Base-by-base conservation (phyloP, 495 filamentous ascomycete species). In the Tuber melanosporum region DNA sequence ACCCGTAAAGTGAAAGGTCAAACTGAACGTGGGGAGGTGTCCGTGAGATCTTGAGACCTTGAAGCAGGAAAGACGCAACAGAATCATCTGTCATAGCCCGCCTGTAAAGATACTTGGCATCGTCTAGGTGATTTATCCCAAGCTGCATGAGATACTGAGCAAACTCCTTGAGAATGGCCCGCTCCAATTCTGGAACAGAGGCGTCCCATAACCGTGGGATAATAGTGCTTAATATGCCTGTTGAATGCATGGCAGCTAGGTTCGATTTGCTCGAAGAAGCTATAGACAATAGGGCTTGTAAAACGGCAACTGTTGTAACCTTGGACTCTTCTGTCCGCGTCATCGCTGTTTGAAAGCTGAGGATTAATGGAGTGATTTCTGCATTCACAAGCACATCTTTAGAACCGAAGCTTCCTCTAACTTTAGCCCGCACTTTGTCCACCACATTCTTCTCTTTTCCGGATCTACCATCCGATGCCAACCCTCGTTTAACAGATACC, bases 1-100 rank as follows among this genome's bases (percentile, higher is more conserved):
- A 96, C 9, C 95, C 95, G 85, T 95, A 87, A 39, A 92, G 85
- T 6, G 93, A 95, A 72, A 98, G 86, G 85, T 99, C 95, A 84
- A 99, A 98, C 81, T 98, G 93, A 81, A 99, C 91, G 80, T 92
- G 93, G 5, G 94, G 88, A 45, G 95, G 93, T 32, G 88, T 87
- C 75, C 90, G 89, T 71, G 94, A 93, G 71, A 86, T 86, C 80
- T 91, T 89, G 74, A 96, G 88, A 74, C 90, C 90, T 76, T 89
- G 86, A 26, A 95, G 86, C 49, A 97, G 90, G 78, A 97, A 94
- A 57, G 90, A 87, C 46, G 91, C 89, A 20, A 91, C 88, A 44
- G 87, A 83, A 17, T 89, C 82, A 66, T 90, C 92, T 19, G 87
- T 86, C 73, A 86, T 86, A n/a, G 91, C 89, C 74, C 88, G 87